These are phyloP conservation scores for Solanum habrochaites DNA, from an alignment of 257 asterid genomes.

Conservation along the genomic window DNA sequence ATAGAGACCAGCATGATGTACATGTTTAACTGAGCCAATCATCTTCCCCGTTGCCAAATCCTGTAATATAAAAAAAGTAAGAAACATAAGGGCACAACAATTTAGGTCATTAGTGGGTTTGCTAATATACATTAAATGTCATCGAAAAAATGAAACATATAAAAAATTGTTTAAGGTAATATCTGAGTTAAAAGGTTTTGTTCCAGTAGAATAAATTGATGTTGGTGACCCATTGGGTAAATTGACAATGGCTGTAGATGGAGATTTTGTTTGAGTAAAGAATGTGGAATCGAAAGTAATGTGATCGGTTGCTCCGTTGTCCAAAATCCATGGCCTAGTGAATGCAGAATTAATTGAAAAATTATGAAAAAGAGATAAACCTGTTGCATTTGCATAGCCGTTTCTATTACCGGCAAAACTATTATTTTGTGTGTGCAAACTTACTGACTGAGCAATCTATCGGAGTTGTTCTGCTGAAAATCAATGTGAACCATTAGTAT, in stretches of 20 bases:
- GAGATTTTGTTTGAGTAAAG: too few relatives aligned
- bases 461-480: background rate
- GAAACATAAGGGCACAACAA: background rate
- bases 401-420: background rate
- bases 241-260: too few relatives aligned
- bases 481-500: background rate
- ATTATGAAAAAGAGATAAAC: background rate
- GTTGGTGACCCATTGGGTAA: too few relatives aligned
- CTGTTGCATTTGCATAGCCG: background rate
- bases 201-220: background rate
- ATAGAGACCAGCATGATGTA: constrained; percentile 1
- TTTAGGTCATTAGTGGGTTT: background rate
- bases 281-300: too few relatives aligned
- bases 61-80: background rate
- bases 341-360: background rate
- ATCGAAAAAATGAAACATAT: background rate
- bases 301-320: too few relatives aligned
- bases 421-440: background rate
- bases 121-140: background rate
- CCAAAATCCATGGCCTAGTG: background rate
- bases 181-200: background rate
- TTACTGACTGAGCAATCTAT: background rate
- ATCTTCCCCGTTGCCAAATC: background rate
- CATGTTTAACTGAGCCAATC: constrained; percentile 1
- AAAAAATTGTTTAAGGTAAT: background rate